Conservation (phyloP, 2,329 filamentous ascomycete species). For the Fonsecaea pugnacius region DNA sequence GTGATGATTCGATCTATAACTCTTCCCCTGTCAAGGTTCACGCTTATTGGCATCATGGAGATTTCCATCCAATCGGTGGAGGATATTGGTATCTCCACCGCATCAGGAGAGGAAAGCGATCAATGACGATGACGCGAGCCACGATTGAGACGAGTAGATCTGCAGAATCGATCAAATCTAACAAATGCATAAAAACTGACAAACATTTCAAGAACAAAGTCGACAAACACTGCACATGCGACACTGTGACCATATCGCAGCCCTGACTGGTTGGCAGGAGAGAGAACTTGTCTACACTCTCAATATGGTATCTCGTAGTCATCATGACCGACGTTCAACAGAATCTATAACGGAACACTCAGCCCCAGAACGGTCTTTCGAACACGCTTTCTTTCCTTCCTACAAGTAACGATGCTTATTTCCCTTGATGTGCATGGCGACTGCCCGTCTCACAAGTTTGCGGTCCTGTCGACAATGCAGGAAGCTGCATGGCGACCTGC, state of each 20-base stretch:
- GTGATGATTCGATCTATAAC: not conserved
- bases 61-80: not conserved
- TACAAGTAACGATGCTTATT: not conserved
- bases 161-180: too few relatives aligned
- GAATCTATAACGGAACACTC: not conserved
- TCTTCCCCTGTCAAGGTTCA: not conserved
- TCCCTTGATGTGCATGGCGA: not conserved
- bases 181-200: not conserved
- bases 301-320: not conserved
- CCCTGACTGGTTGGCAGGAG: not conserved
- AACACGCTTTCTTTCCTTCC: not conserved
- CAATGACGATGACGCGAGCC: not conserved
- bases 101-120: not conserved
- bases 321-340: not conserved
- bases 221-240: not conserved
- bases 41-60: not conserved
- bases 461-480: conserved; percentile 11
- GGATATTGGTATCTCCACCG: not conserved
- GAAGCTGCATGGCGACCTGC: conserved; percentile 18
- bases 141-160: too few relatives aligned
- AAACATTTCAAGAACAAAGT: not conserved
- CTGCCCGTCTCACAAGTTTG: conserved; percentile 7
- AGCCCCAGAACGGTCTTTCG: not conserved
- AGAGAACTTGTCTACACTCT: not conserved
- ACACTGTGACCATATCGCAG: too few relatives aligned